phyloP scores from a whole-genome alignment of 2,329 filamentous ascomycete species.

The Ophiostoma quercus region DNA sequence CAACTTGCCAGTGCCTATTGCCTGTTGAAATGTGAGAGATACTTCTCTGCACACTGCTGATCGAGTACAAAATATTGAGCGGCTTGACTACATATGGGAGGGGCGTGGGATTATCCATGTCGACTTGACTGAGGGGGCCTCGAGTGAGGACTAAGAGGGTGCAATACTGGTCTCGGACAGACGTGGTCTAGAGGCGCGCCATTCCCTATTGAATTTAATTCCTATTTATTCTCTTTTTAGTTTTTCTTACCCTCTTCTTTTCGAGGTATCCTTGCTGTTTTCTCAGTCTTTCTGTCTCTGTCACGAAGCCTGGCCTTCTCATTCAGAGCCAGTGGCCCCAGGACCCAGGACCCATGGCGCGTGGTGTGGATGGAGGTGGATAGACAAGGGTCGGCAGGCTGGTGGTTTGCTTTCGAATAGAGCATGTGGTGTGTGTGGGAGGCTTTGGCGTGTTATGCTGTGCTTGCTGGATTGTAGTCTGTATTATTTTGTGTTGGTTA shows the following conservation, averaged over 20 bases:
- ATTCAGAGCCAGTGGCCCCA: background rate
- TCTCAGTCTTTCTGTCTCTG: background rate
- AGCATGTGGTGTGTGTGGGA: background rate
- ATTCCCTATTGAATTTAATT: background rate
- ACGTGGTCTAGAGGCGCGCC: conserved; percentile 14
- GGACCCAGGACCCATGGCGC: conserved; percentile 4
- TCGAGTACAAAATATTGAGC: background rate
- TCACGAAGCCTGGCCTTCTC: conserved; percentile 15
- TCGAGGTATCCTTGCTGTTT: background rate
- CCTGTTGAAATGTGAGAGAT: background rate
- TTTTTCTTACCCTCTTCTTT: background rate
- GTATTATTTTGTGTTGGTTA: conserved; percentile 7
- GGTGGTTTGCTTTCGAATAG: conserved; percentile 10
- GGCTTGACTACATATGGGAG: background rate
- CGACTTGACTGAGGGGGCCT: background rate
- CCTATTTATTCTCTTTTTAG: background rate
- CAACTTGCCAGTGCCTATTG: background rate
- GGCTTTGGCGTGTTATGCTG: background rate
- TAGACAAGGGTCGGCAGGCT: conserved; percentile 16
- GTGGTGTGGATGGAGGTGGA: conserved; percentile 18
- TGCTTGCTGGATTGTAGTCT: background rate
- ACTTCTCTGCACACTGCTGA: background rate
- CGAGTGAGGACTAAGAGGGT: background rate
- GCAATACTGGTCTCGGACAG: conserved; percentile 11
- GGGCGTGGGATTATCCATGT: background rate